These are phyloP conservation scores for Lactifluus volemus DNA, from an alignment of 768 basidiomycete genomes.

Conservation along the genomic window DNA sequence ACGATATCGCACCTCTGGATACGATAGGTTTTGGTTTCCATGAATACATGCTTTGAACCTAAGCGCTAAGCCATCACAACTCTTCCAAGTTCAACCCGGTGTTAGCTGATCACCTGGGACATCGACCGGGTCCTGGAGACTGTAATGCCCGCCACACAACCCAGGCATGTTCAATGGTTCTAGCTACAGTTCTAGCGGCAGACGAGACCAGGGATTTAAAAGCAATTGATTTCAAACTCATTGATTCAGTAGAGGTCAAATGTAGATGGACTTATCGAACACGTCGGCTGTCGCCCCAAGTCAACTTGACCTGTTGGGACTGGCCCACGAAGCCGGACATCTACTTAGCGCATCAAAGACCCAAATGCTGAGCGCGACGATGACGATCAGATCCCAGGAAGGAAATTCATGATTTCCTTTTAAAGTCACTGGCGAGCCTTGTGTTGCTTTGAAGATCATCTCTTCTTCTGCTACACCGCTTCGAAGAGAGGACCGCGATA, in stretches of 20 bases:
- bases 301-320: background rate
- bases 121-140: conserved; percentile 4
- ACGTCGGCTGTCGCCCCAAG: conserved; percentile 19
- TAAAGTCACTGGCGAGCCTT: too few relatives aligned
- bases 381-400: conserved; percentile 27
- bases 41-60: conserved; percentile 14
- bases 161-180: conserved; percentile 28
- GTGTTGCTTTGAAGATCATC: conserved; percentile 37
- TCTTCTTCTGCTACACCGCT: conserved; percentile 33
- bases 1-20: background rate
- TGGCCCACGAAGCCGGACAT: background rate
- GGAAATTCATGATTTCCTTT: conserved; percentile 13
- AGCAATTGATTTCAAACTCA: background rate
- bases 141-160: conserved; percentile 30
- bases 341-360: background rate
- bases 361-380: conserved; percentile 35
- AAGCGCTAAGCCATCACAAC: conserved; percentile 27
- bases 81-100: too few relatives aligned
- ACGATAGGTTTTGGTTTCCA: too few relatives aligned
- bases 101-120: conserved; percentile 16
- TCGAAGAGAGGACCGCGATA: conserved; percentile 34
- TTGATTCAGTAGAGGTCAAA: background rate
- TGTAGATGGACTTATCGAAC: conserved; percentile 21
- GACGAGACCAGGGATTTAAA: background rate
- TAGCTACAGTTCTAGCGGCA: conserved; percentile 20